A percentile compares a stretch with the other conserved stretches of the same genome.
Evolutionary conservation across 345 rosid genomes (phyloP).

Genomic region (Linum tenue): DNA sequence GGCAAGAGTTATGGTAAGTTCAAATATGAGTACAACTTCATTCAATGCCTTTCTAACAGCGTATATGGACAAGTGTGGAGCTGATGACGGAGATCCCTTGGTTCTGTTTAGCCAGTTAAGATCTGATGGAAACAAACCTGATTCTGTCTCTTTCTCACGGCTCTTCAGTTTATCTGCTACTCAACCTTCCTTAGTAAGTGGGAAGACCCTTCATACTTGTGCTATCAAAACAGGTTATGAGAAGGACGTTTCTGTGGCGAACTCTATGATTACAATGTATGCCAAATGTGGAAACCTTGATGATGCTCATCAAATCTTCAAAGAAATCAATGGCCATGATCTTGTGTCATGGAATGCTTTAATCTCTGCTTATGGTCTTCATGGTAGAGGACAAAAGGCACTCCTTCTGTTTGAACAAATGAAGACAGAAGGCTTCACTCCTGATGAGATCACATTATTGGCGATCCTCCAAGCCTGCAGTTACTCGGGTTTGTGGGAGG

Average conservation of each 20-base stretch:
- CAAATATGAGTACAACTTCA: constrained; percentile 7
- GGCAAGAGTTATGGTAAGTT: constrained; percentile 17
- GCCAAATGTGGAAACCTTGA: constrained; percentile 28
- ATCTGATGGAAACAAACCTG: constrained; percentile 17
- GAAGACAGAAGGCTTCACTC: constrained; percentile 15
- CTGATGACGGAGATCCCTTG: constrained; percentile 20
- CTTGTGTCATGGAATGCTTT: constrained; percentile 33
- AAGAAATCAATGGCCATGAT: constrained; percentile 12
- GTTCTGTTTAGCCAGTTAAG: constrained; percentile 19
- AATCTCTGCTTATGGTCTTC: constrained; percentile 27
- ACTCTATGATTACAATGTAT: constrained; percentile 28
- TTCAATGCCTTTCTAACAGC: constrained; percentile 28
- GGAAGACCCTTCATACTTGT: constrained; percentile 25
- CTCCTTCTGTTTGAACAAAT: constrained; percentile 23
- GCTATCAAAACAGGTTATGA: constrained; percentile 23
- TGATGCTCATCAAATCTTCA: constrained; percentile 19
- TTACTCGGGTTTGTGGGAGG: constrained; percentile 23
- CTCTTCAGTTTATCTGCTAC: constrained; percentile 22
- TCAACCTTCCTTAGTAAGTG: constrained; percentile 20
- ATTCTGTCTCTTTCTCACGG: constrained; percentile 23
- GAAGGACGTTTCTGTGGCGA: constrained; percentile 13
- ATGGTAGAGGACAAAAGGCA: constrained; percentile 22
- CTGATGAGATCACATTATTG: constrained; percentile 22
- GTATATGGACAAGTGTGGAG: constrained; percentile 14
- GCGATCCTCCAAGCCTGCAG: constrained; percentile 27